These are phyloP conservation scores for Chenopodium album DNA, from an alignment of 148 eudicot genomes.

Conservation along the genomic window DNA sequence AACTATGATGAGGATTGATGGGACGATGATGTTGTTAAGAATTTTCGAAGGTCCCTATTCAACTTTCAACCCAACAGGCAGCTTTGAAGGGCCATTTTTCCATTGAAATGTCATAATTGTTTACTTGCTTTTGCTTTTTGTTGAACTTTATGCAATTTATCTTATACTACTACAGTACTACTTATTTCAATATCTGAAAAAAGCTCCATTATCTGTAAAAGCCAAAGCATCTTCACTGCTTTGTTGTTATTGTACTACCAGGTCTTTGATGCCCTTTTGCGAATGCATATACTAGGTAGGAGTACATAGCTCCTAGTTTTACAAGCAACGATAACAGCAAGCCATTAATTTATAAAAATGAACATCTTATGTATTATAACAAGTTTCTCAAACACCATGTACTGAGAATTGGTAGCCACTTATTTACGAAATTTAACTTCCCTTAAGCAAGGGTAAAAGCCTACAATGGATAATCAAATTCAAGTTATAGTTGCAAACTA, in stretches of 20 bases:
- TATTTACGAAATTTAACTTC: not conserved
- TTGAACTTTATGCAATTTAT: not conserved
- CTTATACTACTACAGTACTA: not conserved
- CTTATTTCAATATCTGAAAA: constrained; percentile 13
- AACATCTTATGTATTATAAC: not conserved
- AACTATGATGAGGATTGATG: no score
- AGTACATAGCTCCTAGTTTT: not conserved
- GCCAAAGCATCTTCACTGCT: constrained; percentile 6
- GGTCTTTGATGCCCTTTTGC: not conserved
- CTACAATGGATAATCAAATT: not conserved
- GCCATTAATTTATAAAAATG: no score
- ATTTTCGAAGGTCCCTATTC: not conserved
- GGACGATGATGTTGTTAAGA: not conserved
- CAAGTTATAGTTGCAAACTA: not conserved
- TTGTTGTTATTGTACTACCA: not conserved
- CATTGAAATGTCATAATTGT: not conserved
- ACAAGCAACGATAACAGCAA: not conserved
- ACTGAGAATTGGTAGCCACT: not conserved
- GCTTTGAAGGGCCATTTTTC: constrained; percentile 15
- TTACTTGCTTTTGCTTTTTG: constrained; percentile 7
- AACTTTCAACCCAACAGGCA: not conserved
- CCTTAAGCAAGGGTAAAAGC: not conserved
- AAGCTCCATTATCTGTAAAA: constrained; percentile 4
- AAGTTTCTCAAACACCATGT: not conserved
- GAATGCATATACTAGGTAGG: not conserved